Evolutionary conservation across 257 asterid genomes (phyloP).

Genomic region (Cynanchum wilfordii): DNA sequence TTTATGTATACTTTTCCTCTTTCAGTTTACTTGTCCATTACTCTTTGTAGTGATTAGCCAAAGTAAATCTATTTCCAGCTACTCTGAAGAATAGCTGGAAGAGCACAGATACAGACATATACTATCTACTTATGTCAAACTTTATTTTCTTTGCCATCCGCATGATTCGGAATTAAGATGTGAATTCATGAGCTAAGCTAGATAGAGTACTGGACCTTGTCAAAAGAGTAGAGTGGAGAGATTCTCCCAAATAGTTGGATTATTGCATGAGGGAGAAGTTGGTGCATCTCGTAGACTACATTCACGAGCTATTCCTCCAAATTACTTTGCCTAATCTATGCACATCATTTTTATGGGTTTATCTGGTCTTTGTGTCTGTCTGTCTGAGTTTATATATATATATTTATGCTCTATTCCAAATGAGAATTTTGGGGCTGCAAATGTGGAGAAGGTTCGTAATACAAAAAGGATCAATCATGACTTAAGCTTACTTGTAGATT

Average conservation of each 20-base stretch:
- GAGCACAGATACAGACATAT: neutral
- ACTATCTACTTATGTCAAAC: neutral
- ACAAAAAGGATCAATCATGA: neutral
- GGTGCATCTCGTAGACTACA: neutral
- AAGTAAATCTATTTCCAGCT: neutral
- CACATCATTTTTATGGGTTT: neutral
- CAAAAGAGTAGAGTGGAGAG: neutral
- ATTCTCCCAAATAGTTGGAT: neutral
- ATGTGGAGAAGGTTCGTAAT: neutral
- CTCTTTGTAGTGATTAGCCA: neutral
- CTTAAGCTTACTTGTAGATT: neutral
- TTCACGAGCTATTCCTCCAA: neutral
- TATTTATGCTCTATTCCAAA: neutral
- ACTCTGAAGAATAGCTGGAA: too few species aligned
- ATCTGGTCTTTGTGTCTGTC: neutral
- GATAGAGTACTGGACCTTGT: neutral
- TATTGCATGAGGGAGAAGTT: neutral
- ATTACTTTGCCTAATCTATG: neutral
- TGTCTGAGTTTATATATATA: neutral
- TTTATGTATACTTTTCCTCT: neutral
- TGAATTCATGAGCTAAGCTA: neutral
- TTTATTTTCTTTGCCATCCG: neutral
- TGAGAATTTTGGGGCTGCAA: neutral
- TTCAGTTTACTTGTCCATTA: neutral
- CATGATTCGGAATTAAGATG: constrained; percentile 3